These are phyloP conservation scores for Sporothrix variecibatus DNA, from an alignment of 2,329 filamentous ascomycete species.

Conservation along the genomic window DNA sequence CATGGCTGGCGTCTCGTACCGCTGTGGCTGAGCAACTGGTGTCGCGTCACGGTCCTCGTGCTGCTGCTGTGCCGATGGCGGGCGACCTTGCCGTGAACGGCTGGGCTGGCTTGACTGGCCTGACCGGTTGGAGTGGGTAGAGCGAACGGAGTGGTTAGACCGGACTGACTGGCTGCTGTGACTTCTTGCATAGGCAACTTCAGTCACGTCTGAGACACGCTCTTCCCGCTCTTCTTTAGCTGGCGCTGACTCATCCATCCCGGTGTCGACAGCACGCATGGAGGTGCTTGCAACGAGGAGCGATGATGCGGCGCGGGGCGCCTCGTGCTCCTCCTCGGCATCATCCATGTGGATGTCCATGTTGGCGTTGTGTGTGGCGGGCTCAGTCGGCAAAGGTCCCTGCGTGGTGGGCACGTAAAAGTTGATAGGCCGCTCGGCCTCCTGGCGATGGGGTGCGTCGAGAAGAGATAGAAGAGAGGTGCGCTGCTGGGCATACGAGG, in stretches of 20 bases:
- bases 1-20: conserved; percentile 15
- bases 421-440: conserved; percentile 38
- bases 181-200: neutral
- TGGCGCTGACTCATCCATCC: neutral
- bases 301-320: neutral
- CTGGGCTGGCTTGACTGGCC: neutral
- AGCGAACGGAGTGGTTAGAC: neutral
- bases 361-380: neutral
- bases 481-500: conserved; percentile 58
- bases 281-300: conserved; percentile 25
- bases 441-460: conserved; percentile 53
- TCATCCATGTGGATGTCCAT: conserved; percentile 14
- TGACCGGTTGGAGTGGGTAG: neutral
- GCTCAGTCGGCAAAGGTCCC: neutral
- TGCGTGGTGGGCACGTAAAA: conserved; percentile 46
- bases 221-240: neutral
- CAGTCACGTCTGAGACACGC: conserved; percentile 14
- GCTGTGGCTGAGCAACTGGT: neutral
- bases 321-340: conserved; percentile 2
- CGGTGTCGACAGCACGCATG: neutral
- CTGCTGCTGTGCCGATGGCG: neutral
- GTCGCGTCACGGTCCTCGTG: neutral
- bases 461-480: conserved; percentile 63
- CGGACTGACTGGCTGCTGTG: neutral
- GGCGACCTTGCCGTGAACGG: conserved; percentile 7